These are phyloP conservation scores for Glonium stellatum DNA, from an alignment of 495 filamentous ascomycete genomes.

Conservation along the genomic window DNA sequence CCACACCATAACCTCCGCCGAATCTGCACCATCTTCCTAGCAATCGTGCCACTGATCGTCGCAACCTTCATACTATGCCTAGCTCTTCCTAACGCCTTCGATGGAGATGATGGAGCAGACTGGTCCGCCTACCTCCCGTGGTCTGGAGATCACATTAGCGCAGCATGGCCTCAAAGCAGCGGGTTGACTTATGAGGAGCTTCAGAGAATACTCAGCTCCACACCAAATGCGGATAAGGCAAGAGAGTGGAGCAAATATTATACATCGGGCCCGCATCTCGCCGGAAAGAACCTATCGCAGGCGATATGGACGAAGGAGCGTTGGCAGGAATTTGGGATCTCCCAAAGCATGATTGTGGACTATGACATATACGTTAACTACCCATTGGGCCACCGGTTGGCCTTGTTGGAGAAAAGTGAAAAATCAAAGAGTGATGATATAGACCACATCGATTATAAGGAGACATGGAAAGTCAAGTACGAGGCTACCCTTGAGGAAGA, in stretches of 20 bases:
- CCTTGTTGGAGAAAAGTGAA: constrained; percentile 57
- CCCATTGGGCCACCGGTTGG: constrained; percentile 69
- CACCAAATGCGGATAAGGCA: constrained; percentile 60
- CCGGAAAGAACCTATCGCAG: constrained; percentile 79
- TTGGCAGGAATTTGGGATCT: constrained; percentile 79
- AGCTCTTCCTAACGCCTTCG: constrained; percentile 31
- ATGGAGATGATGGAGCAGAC: constrained; percentile 13
- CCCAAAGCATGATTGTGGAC: constrained; percentile 59
- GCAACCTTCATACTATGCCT: constrained; percentile 56
- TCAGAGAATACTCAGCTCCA: constrained; percentile 59
- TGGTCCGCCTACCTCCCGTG: constrained; percentile 36
- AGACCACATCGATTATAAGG: constrained; percentile 12
- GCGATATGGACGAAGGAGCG: constrained; percentile 80
- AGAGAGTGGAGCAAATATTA: constrained; percentile 88
- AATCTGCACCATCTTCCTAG: constrained; percentile 61
- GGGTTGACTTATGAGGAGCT: constrained; percentile 58
- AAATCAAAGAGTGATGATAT: constrained; percentile 18
- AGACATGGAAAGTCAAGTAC: constrained; percentile 57
- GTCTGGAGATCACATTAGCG: constrained; percentile 41
- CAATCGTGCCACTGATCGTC: constrained; percentile 49
- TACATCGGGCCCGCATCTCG: constrained; percentile 79
- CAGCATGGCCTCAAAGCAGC: constrained; percentile 32
- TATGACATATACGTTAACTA: constrained; percentile 95
- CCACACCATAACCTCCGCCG: constrained; percentile 61
- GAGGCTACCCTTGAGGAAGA: constrained; percentile 82